Evolutionary conservation across 176 grass and related monocot species (phyloP).

Genomic region (Aegilops bicornis): DNA sequence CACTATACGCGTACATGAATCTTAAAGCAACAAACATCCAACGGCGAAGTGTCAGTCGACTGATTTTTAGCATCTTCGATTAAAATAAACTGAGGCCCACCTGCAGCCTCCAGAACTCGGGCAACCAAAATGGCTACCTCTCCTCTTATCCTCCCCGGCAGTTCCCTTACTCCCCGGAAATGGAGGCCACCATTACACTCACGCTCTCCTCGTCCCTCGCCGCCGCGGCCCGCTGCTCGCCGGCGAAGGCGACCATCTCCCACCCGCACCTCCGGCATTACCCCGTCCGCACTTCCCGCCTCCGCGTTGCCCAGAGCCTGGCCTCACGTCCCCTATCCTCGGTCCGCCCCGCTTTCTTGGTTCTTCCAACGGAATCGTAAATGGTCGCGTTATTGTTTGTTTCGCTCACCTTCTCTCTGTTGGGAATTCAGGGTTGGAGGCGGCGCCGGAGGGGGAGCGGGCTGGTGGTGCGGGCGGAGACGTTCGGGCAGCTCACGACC

Average conservation of each 20-base stretch:
- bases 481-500: conserved; percentile 91
- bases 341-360: neutral
- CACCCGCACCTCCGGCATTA: neutral
- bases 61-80: too few relatives aligned
- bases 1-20: too few relatives aligned
- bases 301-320: neutral
- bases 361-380: neutral
- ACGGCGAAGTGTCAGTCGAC: too few relatives aligned
- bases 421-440: conserved; percentile 1
- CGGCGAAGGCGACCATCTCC: neutral
- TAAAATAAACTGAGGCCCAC: too few relatives aligned
- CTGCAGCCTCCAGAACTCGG: too few relatives aligned
- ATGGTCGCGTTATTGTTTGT: neutral
- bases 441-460: conserved; percentile 26
- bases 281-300: neutral
- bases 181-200: neutral
- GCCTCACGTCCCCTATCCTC: conserved; percentile 6
- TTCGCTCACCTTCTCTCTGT: neutral
- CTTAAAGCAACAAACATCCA: too few relatives aligned
- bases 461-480: conserved; percentile 80
- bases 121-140: neutral
- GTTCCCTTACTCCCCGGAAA: neutral
- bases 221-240: conserved; percentile 6
- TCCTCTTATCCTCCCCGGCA: conserved; percentile 14
- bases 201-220: conserved; percentile 23